Base-by-base conservation (phyloP, 2,329 filamentous ascomycete species). In the Aspergillus glaucus region DNA sequence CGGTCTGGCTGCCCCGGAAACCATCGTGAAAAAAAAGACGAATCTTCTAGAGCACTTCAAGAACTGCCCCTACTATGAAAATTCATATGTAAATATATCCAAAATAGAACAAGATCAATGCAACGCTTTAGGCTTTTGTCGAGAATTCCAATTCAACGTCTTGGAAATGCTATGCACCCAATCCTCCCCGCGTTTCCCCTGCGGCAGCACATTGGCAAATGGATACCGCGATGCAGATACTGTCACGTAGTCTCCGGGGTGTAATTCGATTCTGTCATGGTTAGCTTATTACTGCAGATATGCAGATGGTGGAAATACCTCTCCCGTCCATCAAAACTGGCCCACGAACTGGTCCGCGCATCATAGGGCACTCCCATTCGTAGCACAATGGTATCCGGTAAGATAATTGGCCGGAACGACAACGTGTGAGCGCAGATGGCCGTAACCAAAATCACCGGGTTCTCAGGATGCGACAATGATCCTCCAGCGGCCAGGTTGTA, bases 401-500 rank as follows among this genome's bases (percentile, higher is more conserved):
- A 77, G 61, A 97, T 93, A 61, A 97, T 93, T n/a, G 92, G 92
- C 9, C 93, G 80, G 77, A 97, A 97, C 2, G 88, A 95, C 3
- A 97, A 78, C 0, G 92, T 96, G 69, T 97, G 92, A 1, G 93
- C 88, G 65, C 91, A 96, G 48, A 97, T 95, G 44, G 92, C 87
- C 0, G 91, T 95, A 5, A 97, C 82, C 2, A 97, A 82, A 70
- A 97, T 95, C 43, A 96, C 91, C 0, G 92, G 93, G 65, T 96
- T 97, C 60, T 97, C 93, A 0, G 92, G 92, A 65, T 97, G 92
- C 62, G 90, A 96, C 21, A 97, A 79, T 3, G 89, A 95, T 17
- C 92, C 92, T n/a, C 93, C 93, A 0, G 92, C 91, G 0, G 91
- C 92, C 17, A 97, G 84, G 63, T 95, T 96, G 72, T 97, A 97